Conservation (phyloP, 257 asterid species). For the Hygrophila difformis region DNA sequence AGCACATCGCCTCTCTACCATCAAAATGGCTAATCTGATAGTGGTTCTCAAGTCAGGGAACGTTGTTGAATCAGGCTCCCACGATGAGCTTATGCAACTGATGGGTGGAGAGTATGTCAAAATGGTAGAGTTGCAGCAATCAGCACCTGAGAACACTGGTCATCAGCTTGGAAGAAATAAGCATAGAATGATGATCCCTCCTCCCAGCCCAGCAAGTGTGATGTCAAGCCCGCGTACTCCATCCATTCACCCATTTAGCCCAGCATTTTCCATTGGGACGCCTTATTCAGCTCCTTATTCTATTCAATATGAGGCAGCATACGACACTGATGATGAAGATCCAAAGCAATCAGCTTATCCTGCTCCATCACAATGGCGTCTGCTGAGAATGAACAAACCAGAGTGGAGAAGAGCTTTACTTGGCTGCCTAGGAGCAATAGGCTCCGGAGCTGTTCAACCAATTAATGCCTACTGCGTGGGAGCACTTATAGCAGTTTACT, state of each 20-base stretch:
- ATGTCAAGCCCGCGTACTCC: conserved; percentile 65
- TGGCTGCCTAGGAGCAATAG: conserved; percentile 63
- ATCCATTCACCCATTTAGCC: conserved; percentile 53
- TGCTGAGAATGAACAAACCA: conserved; percentile 56
- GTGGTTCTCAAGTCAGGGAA: conserved; percentile 48
- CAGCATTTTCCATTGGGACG: conserved; percentile 52
- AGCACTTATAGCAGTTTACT: conserved; percentile 49
- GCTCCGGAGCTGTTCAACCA: conserved; percentile 64
- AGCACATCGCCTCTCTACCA: conserved; percentile 79
- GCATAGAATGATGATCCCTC: conserved; percentile 23
- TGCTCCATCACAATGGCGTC: conserved; percentile 57
- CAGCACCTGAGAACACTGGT: conserved; percentile 24
- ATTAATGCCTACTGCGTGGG: conserved; percentile 58
- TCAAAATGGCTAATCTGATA: conserved; percentile 41
- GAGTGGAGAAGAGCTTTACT: conserved; percentile 53
- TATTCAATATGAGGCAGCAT: conserved; percentile 39
- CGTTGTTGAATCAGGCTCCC: conserved; percentile 65
- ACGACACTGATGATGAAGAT: conserved; percentile 45
- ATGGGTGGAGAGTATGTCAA: conserved; percentile 45
- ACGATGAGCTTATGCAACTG: conserved; percentile 48
- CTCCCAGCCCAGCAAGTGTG: conserved; percentile 52
- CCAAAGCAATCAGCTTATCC: conserved; percentile 15
- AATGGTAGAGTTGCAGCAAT: conserved; percentile 58
- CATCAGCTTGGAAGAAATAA: conserved; percentile 28
- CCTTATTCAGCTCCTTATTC: conserved; percentile 57